These are phyloP conservation scores for Rhizopogon vinicolor DNA, from an alignment of 768 basidiomycete species.

Conservation along the genomic window DNA sequence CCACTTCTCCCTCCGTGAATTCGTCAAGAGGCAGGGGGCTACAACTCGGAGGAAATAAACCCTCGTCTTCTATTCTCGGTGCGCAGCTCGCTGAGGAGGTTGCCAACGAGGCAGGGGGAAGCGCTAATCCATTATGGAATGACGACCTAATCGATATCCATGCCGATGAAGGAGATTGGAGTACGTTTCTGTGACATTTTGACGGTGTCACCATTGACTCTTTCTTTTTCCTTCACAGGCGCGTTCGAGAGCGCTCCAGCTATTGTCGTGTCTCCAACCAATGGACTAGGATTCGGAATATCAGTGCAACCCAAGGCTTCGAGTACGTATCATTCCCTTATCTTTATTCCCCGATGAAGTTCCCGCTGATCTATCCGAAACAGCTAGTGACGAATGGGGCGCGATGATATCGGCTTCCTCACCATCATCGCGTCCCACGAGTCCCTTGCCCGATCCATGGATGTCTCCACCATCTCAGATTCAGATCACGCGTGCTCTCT, in stretches of 20 bases:
- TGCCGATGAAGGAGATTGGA: slow-evolving; percentile 94
- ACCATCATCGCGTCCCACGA: slow-evolving; percentile 1
- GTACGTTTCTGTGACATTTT: slow-evolving; percentile 40
- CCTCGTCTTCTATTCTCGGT: slow-evolving; percentile 37
- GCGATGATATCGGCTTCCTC: slow-evolving; percentile 3
- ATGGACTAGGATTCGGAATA: slow-evolving; percentile 21
- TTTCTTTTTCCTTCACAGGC: slow-evolving; percentile 34
- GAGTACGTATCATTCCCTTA: neutral
- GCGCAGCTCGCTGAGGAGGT: slow-evolving; percentile 58
- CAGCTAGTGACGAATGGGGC: slow-evolving; percentile 19
- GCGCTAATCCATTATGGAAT: slow-evolving; percentile 57
- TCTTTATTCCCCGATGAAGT: neutral
- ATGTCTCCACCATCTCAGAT: slow-evolving; percentile 11
- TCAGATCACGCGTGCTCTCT: slow-evolving; percentile 11
- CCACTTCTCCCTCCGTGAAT: slow-evolving; percentile 6
- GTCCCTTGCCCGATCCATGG: slow-evolving; percentile 9
- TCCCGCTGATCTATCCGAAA: neutral
- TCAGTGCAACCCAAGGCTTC: slow-evolving; percentile 1
- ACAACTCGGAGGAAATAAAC: slow-evolving; percentile 62
- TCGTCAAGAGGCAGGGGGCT: slow-evolving; percentile 51
- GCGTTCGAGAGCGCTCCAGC: slow-evolving; percentile 65
- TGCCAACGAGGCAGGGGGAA: slow-evolving; percentile 26
- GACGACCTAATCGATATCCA: slow-evolving; percentile 91
- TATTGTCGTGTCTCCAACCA: slow-evolving; percentile 16
- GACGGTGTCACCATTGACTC: neutral